phyloP scores from a whole-genome alignment of 768 basidiomycete genomes.

The Dioszegia hungarica region DNA sequence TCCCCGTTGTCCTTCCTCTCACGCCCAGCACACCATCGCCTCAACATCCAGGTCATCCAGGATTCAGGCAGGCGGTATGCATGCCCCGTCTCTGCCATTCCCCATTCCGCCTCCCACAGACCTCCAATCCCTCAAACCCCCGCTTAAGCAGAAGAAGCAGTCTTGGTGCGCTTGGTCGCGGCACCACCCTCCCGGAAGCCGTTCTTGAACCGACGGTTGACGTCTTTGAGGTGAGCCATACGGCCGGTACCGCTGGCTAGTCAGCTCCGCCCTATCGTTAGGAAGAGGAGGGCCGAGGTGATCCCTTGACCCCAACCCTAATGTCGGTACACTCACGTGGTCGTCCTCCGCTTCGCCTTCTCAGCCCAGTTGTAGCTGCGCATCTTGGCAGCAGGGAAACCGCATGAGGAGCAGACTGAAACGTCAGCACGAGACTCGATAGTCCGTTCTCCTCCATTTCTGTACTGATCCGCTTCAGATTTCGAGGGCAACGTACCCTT shows the following conservation, averaged over 20 bases:
- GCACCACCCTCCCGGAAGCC: constrained; percentile 92
- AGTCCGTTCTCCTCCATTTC: too few species aligned
- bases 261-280: background rate
- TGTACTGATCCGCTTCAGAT: background rate
- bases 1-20: too few species aligned
- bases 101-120: constrained; percentile 15
- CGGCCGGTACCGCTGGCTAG: constrained; percentile 72
- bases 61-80: constrained; percentile 1
- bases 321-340: constrained; percentile 55
- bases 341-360: constrained; percentile 99
- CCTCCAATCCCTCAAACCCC: too few species aligned
- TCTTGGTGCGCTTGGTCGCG: constrained; percentile 76
- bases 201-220: constrained; percentile 96
- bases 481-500: constrained; percentile 62
- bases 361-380: constrained; percentile 96
- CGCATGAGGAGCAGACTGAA: constrained; percentile 88
- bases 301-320: background rate
- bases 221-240: constrained; percentile 87
- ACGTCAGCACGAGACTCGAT: too few species aligned
- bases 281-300: background rate
- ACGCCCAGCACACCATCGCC: background rate
- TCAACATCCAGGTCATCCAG: too few species aligned
- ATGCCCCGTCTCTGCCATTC: background rate
- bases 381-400: constrained; percentile 91
- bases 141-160: constrained; percentile 43